These are phyloP conservation scores for Phytophthora pseudosyringae DNA, from an alignment of 352 stramenopile genomes.

Conservation along the genomic window DNA sequence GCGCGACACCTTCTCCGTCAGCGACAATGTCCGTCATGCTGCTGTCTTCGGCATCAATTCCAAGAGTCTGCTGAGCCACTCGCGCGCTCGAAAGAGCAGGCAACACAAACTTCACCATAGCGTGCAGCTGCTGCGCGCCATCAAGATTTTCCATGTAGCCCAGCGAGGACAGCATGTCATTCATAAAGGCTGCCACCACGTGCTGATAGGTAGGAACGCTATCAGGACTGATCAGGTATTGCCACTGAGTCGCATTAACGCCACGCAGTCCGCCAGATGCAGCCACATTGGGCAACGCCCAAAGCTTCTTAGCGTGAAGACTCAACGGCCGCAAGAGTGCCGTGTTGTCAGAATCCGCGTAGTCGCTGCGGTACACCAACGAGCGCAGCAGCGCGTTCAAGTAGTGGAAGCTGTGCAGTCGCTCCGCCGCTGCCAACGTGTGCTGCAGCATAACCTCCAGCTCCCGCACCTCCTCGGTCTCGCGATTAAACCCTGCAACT, in stretches of 20 bases:
- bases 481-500: conserved; percentile 8
- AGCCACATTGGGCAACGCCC: conserved; percentile 39
- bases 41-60: conserved; percentile 28
- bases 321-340: conserved; percentile 38
- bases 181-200: conserved; percentile 62
- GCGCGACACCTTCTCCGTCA: conserved; percentile 8
- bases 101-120: conserved; percentile 70
- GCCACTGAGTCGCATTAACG: background rate
- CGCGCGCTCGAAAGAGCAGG: conserved; percentile 49
- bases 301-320: conserved; percentile 36
- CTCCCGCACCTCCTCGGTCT: conserved; percentile 25
- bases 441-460: conserved; percentile 52
- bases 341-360: conserved; percentile 19
- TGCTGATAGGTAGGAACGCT: conserved; percentile 52
- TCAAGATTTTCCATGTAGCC: conserved; percentile 63
- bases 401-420: conserved; percentile 59
- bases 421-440: conserved; percentile 48
- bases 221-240: conserved; percentile 1
- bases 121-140: conserved; percentile 51
- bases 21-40: conserved; percentile 20
- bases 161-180: conserved; percentile 58
- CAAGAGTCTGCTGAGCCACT: conserved; percentile 47
- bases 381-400: conserved; percentile 53
- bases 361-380: conserved; percentile 46
- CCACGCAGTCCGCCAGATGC: conserved; percentile 16